phyloP scores from a whole-genome alignment of 352 stramenopile species.

The Globisporangium paroecandrum region DNA sequence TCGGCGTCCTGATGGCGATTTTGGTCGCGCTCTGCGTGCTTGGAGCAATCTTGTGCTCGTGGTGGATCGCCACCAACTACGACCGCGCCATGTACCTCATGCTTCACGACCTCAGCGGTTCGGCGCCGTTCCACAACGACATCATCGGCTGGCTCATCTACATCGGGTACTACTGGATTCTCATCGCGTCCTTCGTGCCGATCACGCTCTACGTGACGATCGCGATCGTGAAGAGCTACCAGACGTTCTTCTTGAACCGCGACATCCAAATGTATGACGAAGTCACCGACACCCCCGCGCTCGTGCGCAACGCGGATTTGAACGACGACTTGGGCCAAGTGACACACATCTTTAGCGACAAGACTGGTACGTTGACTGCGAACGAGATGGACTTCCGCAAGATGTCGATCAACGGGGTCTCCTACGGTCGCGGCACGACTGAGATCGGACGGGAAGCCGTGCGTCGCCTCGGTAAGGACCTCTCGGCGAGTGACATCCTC shows the following conservation, averaged over 20 bases:
- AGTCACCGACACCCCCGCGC: slow-evolving; percentile 67
- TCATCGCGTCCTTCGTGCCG: slow-evolving; percentile 84
- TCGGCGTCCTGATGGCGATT: slow-evolving; percentile 73
- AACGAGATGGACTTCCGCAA: slow-evolving; percentile 90
- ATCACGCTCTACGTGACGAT: slow-evolving; percentile 89
- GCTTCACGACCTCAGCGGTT: slow-evolving; percentile 55
- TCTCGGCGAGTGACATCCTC: slow-evolving; percentile 71
- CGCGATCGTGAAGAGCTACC: slow-evolving; percentile 84
- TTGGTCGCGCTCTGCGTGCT: slow-evolving; percentile 67
- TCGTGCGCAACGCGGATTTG: slow-evolving; percentile 80
- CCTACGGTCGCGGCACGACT: slow-evolving; percentile 77
- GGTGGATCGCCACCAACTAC: slow-evolving; percentile 63
- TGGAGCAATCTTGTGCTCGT: slow-evolving; percentile 60
- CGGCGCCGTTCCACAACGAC: slow-evolving; percentile 68
- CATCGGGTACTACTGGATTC: slow-evolving; percentile 87
- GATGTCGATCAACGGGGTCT: slow-evolving; percentile 80
- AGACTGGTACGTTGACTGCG: slow-evolving; percentile 80
- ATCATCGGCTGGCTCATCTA: slow-evolving; percentile 71
- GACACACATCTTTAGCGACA: slow-evolving; percentile 89
- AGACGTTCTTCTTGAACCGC: slow-evolving; percentile 83
- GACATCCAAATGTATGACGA: slow-evolving; percentile 87
- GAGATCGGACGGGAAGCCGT: slow-evolving; percentile 81
- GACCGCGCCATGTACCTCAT: slow-evolving; percentile 64
- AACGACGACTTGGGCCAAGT: slow-evolving; percentile 87
- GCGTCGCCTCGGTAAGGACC: slow-evolving; percentile 63